phyloP scores from a whole-genome alignment of 257 asterid species.

The Salvia hispanica region DNA sequence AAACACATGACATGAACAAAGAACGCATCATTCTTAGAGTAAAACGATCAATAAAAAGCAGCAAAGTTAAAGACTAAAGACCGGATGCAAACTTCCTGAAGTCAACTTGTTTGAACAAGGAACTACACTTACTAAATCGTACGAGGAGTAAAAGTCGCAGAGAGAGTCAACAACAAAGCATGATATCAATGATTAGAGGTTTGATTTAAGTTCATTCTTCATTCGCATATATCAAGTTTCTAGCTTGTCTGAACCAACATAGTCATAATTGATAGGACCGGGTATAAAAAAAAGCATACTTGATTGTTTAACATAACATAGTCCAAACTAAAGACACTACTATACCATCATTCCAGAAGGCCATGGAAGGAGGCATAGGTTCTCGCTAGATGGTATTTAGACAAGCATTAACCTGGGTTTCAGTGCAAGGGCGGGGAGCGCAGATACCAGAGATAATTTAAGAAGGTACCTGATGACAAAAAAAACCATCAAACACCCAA shows the following conservation, averaged over 20 bases:
- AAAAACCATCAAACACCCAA: background rate
- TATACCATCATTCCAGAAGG: background rate
- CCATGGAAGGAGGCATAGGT: conserved; percentile 11
- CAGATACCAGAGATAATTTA: conserved; percentile 63
- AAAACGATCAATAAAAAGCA: background rate
- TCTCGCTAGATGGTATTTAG: conserved; percentile 11
- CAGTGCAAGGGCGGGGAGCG: conserved; percentile 57
- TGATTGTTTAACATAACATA: background rate
- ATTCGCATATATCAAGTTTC: background rate
- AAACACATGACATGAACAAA: background rate
- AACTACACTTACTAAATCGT: too few species aligned
- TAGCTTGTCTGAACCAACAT: background rate
- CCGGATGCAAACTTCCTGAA: conserved; percentile 6
- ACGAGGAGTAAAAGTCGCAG: background rate
- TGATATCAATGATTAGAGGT: background rate
- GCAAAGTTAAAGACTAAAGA: background rate
- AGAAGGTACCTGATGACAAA: conserved; percentile 59
- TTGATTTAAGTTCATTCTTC: background rate
- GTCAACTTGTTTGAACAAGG: background rate
- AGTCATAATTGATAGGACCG: background rate
- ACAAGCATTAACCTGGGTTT: conserved; percentile 46
- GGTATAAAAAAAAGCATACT: background rate
- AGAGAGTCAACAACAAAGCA: background rate
- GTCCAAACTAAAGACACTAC: background rate
- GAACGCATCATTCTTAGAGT: background rate